Percentiles rank a stretch among this genome's conserved stretches.
Evolutionary conservation across 1,139 yeast species (phyloP).

Genomic region (Magnusiomyces tetraspermus): DNA sequence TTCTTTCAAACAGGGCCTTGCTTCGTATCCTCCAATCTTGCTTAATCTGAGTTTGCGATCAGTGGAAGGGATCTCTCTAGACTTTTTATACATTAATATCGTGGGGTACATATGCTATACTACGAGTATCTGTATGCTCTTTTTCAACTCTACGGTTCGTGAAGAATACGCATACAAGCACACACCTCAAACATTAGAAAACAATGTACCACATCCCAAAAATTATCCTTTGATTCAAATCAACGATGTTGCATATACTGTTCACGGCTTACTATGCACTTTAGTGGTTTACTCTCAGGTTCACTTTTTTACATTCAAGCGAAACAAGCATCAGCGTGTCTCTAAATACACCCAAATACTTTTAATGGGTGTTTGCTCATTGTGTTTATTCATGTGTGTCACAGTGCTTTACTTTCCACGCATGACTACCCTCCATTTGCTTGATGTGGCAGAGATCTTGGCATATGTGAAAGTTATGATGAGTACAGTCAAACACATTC

Average conservation of each 20-base stretch:
- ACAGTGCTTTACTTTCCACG: slow-evolving; percentile 8
- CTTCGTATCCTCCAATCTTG: slow-evolving; percentile 40
- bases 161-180: slow-evolving; percentile 34
- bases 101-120: slow-evolving; percentile 39
- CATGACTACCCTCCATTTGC: slow-evolving; percentile 7
- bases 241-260: slow-evolving; percentile 38
- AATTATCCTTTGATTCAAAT: slow-evolving; percentile 36
- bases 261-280: slow-evolving; percentile 37
- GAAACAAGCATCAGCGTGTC: slow-evolving; percentile 26
- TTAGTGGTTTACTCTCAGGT: slow-evolving; percentile 33
- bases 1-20: too few relatives aligned
- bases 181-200: slow-evolving; percentile 16
- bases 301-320: slow-evolving; percentile 30
- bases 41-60: slow-evolving; percentile 33
- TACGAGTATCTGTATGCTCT: slow-evolving; percentile 34
- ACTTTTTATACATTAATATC: slow-evolving; percentile 36
- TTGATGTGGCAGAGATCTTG: slow-evolving; percentile 34
- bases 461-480: slow-evolving; percentile 46
- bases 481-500: slow-evolving; percentile 51
- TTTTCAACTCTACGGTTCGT: slow-evolving; percentile 33
- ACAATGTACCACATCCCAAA: slow-evolving; percentile 8
- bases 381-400: slow-evolving; percentile 10
- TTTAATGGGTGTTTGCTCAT: slow-evolving; percentile 17
- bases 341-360: slow-evolving; percentile 21
- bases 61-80: slow-evolving; percentile 41